Conservation (phyloP, 352 stramenopile genomes). For the Phytophthora ohioensis region DNA sequence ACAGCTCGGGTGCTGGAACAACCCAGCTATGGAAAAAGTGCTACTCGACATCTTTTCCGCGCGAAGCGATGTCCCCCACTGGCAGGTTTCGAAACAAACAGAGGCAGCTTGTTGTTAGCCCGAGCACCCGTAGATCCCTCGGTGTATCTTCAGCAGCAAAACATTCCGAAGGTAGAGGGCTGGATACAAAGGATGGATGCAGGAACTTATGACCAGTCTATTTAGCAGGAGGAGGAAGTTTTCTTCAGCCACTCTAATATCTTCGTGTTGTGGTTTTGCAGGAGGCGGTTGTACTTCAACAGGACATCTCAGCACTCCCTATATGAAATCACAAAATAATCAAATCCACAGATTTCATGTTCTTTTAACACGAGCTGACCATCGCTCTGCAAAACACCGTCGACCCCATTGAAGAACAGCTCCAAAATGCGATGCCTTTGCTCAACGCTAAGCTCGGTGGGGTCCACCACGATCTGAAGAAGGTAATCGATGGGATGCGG, state of each 20-base stretch:
- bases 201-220: background rate
- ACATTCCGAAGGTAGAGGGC: background rate
- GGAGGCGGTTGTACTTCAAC: background rate
- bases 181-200: background rate
- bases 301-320: background rate
- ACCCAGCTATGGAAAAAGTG: background rate
- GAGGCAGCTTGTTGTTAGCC: background rate
- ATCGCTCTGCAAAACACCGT: too few species aligned
- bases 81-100: conserved; percentile 8
- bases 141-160: background rate
- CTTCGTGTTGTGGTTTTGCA: conserved; percentile 4
- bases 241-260: conserved; percentile 2
- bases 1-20: background rate
- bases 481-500: too few species aligned
- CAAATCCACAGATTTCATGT: too few species aligned
- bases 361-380: too few species aligned
- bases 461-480: too few species aligned
- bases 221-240: background rate
- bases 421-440: too few species aligned
- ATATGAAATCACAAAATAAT: too few species aligned
- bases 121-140: background rate
- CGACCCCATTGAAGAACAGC: too few species aligned
- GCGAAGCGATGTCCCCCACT: conserved; percentile 12
- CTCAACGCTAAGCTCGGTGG: too few species aligned
- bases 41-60: conserved; percentile 7